Conservation (phyloP, 768 basidiomycete species). For the Naematelia aurantialba region DNA sequence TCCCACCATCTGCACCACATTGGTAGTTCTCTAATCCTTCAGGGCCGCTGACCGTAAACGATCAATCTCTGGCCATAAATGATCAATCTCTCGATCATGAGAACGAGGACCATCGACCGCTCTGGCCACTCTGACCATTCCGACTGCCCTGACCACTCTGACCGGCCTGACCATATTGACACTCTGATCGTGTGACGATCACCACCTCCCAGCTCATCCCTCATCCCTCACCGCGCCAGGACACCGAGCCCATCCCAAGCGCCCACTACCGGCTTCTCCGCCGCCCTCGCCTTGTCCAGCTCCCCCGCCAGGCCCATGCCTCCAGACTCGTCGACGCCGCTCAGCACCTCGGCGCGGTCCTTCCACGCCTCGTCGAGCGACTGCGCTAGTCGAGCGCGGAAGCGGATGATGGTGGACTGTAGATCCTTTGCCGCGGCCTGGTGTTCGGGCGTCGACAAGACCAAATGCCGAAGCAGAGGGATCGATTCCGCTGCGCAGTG, state of each 20-base stretch:
- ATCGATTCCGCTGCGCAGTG: conserved; percentile 60
- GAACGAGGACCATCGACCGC: too few species aligned
- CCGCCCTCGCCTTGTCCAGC: conserved; percentile 17
- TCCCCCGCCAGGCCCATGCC: conserved; percentile 34
- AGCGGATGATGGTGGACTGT: conserved; percentile 60
- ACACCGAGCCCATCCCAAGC: conserved; percentile 39
- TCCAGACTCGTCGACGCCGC: conserved; percentile 27
- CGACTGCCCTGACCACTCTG: too few species aligned
- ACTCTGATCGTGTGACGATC: too few species aligned
- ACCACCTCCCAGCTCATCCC: too few species aligned
- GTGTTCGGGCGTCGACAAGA: conserved; percentile 67
- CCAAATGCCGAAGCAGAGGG: conserved; percentile 69
- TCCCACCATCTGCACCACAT: too few species aligned
- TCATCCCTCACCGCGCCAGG: conserved; percentile 13
- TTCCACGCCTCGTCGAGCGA: conserved; percentile 39
- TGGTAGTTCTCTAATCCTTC: too few species aligned
- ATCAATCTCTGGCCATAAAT: too few species aligned
- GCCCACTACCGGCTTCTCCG: conserved; percentile 12
- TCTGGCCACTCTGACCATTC: too few species aligned
- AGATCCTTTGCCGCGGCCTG: conserved; percentile 63
- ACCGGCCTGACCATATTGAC: too few species aligned
- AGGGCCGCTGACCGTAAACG: too few species aligned
- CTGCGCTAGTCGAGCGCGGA: conserved; percentile 46
- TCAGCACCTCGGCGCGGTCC: conserved; percentile 30
- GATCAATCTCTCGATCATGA: too few species aligned